These are phyloP conservation scores for Syzygium syzygioides DNA, from an alignment of 441 rosid species.

Conservation along the genomic window DNA sequence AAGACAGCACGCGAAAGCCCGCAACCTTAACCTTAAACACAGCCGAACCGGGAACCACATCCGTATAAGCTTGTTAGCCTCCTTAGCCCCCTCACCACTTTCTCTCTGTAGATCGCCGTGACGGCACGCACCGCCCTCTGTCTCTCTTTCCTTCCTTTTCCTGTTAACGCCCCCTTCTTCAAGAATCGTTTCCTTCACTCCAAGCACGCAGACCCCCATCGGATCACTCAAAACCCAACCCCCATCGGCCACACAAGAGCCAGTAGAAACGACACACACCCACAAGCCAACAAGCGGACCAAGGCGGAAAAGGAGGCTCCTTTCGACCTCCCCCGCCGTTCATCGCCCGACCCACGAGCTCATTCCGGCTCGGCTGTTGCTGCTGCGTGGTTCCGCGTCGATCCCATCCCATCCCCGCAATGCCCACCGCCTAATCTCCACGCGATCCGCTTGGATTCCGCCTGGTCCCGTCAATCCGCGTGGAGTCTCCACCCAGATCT, in stretches of 20 bases:
- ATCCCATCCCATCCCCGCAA: neutral
- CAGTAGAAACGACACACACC: neutral
- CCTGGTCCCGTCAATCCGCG: neutral
- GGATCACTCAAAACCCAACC: constrained; percentile 1
- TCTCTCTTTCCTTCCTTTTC: neutral
- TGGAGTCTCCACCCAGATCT: constrained; percentile 25
- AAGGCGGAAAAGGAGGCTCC: neutral
- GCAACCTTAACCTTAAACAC: neutral
- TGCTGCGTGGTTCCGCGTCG: neutral
- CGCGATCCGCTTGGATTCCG: neutral
- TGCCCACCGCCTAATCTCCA: neutral
- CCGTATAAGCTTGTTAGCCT: neutral
- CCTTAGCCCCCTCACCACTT: neutral
- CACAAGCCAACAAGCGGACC: neutral
- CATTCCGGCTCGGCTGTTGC: neutral
- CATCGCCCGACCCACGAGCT: neutral
- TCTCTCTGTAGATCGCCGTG: neutral
- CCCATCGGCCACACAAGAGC: neutral
- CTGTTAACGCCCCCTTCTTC: neutral
- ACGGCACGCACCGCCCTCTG: neutral
- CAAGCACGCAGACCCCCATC: neutral
- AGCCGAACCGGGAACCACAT: neutral
- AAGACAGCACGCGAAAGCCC: neutral
- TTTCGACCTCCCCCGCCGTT: neutral
- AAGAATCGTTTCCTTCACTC: neutral